Conservation (phyloP, 306 rosid genomes). For the Glycine soja region DNA sequence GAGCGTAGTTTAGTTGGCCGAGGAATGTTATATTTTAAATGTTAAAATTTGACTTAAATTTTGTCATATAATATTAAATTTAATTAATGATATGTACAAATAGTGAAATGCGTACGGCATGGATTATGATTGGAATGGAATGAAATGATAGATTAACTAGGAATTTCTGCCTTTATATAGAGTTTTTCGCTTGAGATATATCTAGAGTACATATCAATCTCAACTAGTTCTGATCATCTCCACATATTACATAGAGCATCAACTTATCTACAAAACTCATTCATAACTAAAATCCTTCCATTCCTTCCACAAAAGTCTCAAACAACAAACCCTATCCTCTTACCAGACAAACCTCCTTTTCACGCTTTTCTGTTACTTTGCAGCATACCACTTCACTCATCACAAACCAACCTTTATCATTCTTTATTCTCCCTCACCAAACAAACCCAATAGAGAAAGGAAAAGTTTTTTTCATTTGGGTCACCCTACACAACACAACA, state of each 20-base stretch:
- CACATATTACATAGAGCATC: not conserved
- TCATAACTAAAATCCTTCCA: not conserved
- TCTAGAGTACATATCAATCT: too few species aligned
- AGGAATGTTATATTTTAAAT: too few species aligned
- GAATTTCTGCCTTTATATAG: not conserved
- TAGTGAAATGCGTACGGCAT: not conserved
- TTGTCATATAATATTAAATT: not conserved
- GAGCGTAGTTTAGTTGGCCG: too few species aligned
- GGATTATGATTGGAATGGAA: not conserved
- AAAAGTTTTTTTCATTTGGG: not conserved
- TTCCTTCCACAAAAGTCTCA: not conserved
- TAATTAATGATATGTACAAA: too few species aligned
- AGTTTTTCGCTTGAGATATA: not conserved
- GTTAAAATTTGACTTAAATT: not conserved
- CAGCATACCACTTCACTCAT: not conserved
- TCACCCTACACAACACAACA: too few species aligned
- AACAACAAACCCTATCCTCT: constrained; percentile 31
- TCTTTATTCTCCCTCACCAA: too few species aligned
- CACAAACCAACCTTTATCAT: not conserved
- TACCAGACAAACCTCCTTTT: not conserved
- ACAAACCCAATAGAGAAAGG: too few species aligned
- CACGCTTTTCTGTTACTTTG: not conserved
- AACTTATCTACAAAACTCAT: not conserved
- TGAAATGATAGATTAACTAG: not conserved
- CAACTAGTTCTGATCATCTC: too few species aligned